Evolutionary conservation across 208 protist genomes (phyloP), one percentile per base, ranked within the genome.

Genomic region (Crithidia expoeki): DNA sequence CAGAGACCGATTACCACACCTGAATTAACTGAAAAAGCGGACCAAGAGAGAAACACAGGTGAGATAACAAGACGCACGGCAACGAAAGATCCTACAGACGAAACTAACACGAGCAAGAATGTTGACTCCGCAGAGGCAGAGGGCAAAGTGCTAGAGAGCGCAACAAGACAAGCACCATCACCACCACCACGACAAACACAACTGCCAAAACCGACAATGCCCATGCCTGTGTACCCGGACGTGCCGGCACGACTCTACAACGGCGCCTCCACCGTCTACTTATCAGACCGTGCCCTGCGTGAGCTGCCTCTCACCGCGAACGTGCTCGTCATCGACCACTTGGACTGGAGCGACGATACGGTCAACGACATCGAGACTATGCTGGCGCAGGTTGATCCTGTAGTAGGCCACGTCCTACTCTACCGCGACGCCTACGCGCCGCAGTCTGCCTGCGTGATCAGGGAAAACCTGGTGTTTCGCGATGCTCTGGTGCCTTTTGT

Each of bases 321-420:
- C 71, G 76, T 82, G n/a, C 66, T 82, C 25, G 72, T 85, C 27
- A 57, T 85, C 4, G 72, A 81, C 36, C 68, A 42, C 19, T 44
- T 61, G 2, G 74, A 72, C 36, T 79, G 66, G 66, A 16, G 49
- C 33, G 74, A 74, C 21, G 47, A 38, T 6, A 47, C 25, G n/a
- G 17, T 47, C 14, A 40, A 11, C 5, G 56, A 10, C 2, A 60
- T 81, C 33, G 42, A 67, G 4, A 28, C 52, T 4, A 63, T 53
- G 38, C 47, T 81, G 47, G 55, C 33, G 50, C 23, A 68, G 38
- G 56, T 65, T 14, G 74, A 73, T 21, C 40, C 56, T 3, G 52
- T 60, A 17, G 71, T 47, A 3, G 70, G 79, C 7, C 68, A 72
- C 34, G 52, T 75, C 7, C 66, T 84, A 12, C 32, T 79, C 10